Evolutionary conservation across 352 stramenopile genomes (phyloP).

Genomic region (Globisporangium canariense): DNA sequence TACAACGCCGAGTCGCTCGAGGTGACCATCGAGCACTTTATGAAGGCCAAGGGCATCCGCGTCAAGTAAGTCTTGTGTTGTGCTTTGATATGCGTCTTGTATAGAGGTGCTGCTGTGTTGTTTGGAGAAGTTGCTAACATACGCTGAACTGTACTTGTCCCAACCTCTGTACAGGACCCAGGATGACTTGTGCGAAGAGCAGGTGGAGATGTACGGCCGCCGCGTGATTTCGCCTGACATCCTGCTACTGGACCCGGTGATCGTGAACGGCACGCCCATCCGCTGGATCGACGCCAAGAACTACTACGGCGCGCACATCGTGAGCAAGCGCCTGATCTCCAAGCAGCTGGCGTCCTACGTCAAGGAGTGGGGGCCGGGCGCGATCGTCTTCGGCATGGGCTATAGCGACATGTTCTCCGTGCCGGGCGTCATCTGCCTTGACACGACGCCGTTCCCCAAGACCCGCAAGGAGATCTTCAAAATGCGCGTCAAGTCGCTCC

Average conservation of each 20-base stretch:
- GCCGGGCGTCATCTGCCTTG: constrained; percentile 73
- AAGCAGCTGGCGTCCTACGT: constrained; percentile 81
- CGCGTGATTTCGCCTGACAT: constrained; percentile 81
- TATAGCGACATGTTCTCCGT: constrained; percentile 87
- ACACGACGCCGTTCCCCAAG: constrained; percentile 80
- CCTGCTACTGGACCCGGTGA: constrained; percentile 71
- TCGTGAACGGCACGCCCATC: constrained; percentile 83
- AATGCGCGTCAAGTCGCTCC: constrained; percentile 72
- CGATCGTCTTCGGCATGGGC: constrained; percentile 86
- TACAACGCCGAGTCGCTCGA: constrained; percentile 80
- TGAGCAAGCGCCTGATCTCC: constrained; percentile 82
- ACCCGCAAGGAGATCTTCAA: constrained; percentile 66
- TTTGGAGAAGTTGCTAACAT: background rate
- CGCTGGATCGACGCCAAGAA: constrained; percentile 88
- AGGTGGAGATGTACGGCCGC: constrained; percentile 58
- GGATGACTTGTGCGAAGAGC: constrained; percentile 62
- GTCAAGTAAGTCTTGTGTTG: constrained; percentile 49
- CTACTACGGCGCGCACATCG: constrained; percentile 87
- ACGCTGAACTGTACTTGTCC: background rate
- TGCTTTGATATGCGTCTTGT: background rate
- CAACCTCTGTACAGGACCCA: constrained; percentile 42
- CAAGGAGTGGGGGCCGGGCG: constrained; percentile 81
- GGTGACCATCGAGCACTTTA: constrained; percentile 65
- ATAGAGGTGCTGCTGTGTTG: background rate
- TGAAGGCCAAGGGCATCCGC: constrained; percentile 69